These are phyloP conservation scores for Tulasnella sp. DNA, from an alignment of 768 basidiomycete species.

Conservation along the genomic window DNA sequence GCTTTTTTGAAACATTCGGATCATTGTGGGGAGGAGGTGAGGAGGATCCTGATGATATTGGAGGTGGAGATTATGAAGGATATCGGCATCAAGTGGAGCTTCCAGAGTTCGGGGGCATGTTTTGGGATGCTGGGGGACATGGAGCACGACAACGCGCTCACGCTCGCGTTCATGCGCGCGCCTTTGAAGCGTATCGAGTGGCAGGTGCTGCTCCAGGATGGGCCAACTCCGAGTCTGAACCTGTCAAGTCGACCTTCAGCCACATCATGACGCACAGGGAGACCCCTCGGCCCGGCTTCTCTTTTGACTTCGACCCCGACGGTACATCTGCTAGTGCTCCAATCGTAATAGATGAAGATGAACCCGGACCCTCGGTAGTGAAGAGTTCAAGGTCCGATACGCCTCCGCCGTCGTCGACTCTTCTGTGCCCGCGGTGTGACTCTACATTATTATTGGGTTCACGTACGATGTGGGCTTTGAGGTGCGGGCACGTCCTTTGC, in stretches of 20 bases:
- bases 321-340: constrained; percentile 1
- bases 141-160: not conserved
- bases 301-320: constrained; percentile 7
- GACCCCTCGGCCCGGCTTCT: not conserved
- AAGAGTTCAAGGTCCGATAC: not conserved
- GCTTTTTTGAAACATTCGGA: not conserved
- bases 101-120: not conserved
- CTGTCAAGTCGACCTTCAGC: not conserved
- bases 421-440: constrained; percentile 1
- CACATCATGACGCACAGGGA: constrained; percentile 4
- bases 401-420: not conserved
- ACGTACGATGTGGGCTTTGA: constrained; percentile 1
- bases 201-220: not conserved
- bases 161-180: not conserved
- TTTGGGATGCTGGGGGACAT: too few relatives aligned
- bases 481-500: constrained; percentile 6
- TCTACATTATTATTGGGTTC: not conserved
- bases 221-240: not conserved
- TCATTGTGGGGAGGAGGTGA: not conserved
- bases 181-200: not conserved
- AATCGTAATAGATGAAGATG: constrained; percentile 5
- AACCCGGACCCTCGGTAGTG: not conserved
- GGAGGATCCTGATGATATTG: not conserved
- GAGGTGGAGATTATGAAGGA: not conserved
- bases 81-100: not conserved